A percentile compares a stretch with the other conserved stretches of the same genome.
Conservation (phyloP, 345 rosid species). For the Hibiscus tridactylites region DNA sequence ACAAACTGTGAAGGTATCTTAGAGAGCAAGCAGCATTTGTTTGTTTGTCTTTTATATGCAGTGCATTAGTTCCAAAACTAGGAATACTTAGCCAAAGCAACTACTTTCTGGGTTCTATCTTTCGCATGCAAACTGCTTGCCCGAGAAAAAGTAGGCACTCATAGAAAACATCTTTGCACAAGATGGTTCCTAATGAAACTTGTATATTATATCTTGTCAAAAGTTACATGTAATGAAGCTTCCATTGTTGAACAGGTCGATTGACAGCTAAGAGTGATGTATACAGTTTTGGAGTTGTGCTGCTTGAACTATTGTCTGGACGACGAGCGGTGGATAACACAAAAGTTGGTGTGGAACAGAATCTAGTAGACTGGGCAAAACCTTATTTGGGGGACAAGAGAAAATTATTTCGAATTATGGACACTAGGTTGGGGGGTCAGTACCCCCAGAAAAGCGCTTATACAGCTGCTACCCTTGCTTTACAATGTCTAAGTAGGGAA, state of each 20-base stretch:
- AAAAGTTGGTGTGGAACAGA: slow-evolving; percentile 77
- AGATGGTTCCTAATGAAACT: background rate
- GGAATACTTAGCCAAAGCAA: background rate
- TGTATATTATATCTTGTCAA: background rate
- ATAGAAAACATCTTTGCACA: background rate
- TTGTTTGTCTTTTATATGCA: background rate
- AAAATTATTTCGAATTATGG: slow-evolving; percentile 86
- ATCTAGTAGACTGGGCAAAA: slow-evolving; percentile 89
- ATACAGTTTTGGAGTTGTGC: slow-evolving; percentile 91
- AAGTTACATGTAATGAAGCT: slow-evolving; percentile 10
- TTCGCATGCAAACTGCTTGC: background rate
- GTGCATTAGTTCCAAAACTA: background rate
- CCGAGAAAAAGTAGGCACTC: background rate
- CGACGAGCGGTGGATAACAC: slow-evolving; percentile 81
- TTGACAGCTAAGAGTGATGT: slow-evolving; percentile 91
- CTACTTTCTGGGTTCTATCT: too few relatives aligned
- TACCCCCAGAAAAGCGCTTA: slow-evolving; percentile 84
- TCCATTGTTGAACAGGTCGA: slow-evolving; percentile 52
- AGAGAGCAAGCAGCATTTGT: background rate
- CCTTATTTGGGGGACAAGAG: slow-evolving; percentile 84
- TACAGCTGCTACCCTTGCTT: slow-evolving; percentile 72
- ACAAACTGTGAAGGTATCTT: background rate
- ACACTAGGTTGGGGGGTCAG: slow-evolving; percentile 89
- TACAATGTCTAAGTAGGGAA: slow-evolving; percentile 53
- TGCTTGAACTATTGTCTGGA: slow-evolving; percentile 85